These are phyloP conservation scores for Xylona heveae DNA, from an alignment of 495 filamentous ascomycete genomes.

Conservation along the genomic window DNA sequence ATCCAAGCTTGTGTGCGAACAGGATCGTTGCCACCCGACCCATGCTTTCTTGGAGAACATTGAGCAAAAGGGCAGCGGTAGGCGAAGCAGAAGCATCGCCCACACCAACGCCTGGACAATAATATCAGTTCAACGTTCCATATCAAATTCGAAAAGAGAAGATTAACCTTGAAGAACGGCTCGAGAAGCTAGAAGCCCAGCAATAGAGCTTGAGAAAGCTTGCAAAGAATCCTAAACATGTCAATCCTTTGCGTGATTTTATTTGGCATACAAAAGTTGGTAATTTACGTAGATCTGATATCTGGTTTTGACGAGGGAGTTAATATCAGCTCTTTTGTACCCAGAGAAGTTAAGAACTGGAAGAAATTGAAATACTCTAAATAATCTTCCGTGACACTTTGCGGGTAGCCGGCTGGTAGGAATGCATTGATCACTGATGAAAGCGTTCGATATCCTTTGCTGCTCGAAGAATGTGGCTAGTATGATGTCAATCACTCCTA, in stretches of 20 bases:
- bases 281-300: conserved; percentile 50
- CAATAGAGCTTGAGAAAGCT: conserved; percentile 88
- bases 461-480: no score
- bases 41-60: conserved; percentile 66
- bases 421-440: conserved; percentile 65
- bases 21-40: conserved; percentile 76
- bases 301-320: conserved; percentile 16
- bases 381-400: conserved; percentile 82
- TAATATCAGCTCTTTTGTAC: conserved; percentile 2
- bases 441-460: no score
- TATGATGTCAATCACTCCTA: no score
- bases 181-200: conserved; percentile 65
- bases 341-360: conserved; percentile 16
- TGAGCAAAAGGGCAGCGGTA: conserved; percentile 68
- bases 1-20: conserved; percentile 71
- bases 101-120: conserved; percentile 75
- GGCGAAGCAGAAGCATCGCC: conserved; percentile 71
- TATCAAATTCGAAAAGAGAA: conserved; percentile 2
- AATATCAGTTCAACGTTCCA: not conserved
- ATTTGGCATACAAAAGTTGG: conserved; percentile 10
- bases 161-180: conserved; percentile 71
- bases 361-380: conserved; percentile 28
- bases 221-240: conserved; percentile 68
- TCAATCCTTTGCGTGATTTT: no score
- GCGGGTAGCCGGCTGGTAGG: conserved; percentile 79